Conservation (phyloP, 1,284 basidiomycete genomes). For the Moesziomyces aphidis region DNA sequence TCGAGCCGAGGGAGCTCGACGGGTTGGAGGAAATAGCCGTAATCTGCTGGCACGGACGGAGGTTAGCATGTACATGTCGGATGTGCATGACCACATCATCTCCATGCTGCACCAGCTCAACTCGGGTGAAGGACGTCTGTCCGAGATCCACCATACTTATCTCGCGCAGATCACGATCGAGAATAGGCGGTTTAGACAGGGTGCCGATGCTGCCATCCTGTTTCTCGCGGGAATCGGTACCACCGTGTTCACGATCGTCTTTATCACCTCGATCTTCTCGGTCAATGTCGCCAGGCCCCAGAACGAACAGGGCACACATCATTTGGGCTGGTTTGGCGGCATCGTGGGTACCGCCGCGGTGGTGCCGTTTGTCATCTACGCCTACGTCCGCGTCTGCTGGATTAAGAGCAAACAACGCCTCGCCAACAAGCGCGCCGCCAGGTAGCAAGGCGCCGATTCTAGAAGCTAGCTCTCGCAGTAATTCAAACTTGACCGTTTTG, state of each 20-base stretch:
- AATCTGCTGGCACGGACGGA: slow-evolving; percentile 44
- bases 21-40: slow-evolving; percentile 41
- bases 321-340: slow-evolving; percentile 28
- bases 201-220: slow-evolving; percentile 42
- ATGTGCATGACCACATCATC: slow-evolving; percentile 93
- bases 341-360: slow-evolving; percentile 3
- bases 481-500: too few species aligned
- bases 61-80: slow-evolving; percentile 82
- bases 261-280: slow-evolving; percentile 53
- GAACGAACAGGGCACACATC: slow-evolving; percentile 64
- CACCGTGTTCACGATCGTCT: slow-evolving; percentile 71
- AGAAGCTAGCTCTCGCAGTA: too few species aligned
- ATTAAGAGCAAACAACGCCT: slow-evolving; percentile 17
- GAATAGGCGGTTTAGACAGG: slow-evolving; percentile 68
- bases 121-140: slow-evolving; percentile 89
- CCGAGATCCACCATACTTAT: slow-evolving; percentile 87
- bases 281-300: slow-evolving; percentile 73
- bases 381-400: slow-evolving; percentile 11
- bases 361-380: slow-evolving; percentile 7
- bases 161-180: slow-evolving; percentile 79
- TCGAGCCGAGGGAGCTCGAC: slow-evolving; percentile 30
- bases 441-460: not conserved
- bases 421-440: slow-evolving; percentile 22
- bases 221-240: slow-evolving; percentile 76
- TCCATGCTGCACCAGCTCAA: slow-evolving; percentile 84